These are phyloP conservation scores for Elsinoe necatrix DNA, from an alignment of 2,329 filamentous ascomycete genomes.

Conservation along the genomic window DNA sequence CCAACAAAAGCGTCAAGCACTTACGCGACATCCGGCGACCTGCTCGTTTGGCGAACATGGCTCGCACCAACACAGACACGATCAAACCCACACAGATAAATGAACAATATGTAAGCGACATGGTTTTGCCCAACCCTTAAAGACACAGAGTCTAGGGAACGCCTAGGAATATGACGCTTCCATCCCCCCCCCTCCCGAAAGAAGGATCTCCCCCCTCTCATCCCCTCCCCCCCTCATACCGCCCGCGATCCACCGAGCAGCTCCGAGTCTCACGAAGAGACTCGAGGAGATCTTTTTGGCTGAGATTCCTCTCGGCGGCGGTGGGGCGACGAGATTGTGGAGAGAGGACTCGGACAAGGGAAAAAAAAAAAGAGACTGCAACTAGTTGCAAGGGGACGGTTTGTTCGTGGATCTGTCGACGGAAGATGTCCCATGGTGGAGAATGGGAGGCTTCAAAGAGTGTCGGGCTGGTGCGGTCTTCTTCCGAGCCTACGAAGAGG, in stretches of 20 bases:
- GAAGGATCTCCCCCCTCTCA: slow-evolving; percentile 5
- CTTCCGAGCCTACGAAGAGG: slow-evolving; percentile 49
- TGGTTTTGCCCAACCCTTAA: slow-evolving; percentile 89
- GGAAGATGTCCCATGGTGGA: slow-evolving; percentile 76
- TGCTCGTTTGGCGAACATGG: neutral
- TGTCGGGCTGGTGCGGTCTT: slow-evolving; percentile 75
- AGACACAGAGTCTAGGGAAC: slow-evolving; percentile 82
- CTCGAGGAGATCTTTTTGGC: slow-evolving; percentile 45
- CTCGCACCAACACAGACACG: neutral
- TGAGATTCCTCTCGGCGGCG: slow-evolving; percentile 2
- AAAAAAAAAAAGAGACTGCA: slow-evolving; percentile 40
- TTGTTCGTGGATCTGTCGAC: slow-evolving; percentile 93
- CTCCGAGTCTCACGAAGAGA: slow-evolving; percentile 49
- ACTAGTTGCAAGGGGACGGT: slow-evolving; percentile 38
- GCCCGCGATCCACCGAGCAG: slow-evolving; percentile 52
- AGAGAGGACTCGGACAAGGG: slow-evolving; percentile 27
- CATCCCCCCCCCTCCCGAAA: slow-evolving; percentile 35
- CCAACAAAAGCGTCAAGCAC: too few relatives aligned
- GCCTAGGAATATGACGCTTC: slow-evolving; percentile 79
- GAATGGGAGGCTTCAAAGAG: slow-evolving; percentile 67
- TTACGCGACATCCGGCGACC: too few relatives aligned
- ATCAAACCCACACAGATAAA: neutral
- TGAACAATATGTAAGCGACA: slow-evolving; percentile 39
- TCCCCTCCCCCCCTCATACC: slow-evolving; percentile 7
- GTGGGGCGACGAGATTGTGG: slow-evolving; percentile 27